phyloP scores from a whole-genome alignment of 768 basidiomycete genomes.

The Ramaria rubella region DNA sequence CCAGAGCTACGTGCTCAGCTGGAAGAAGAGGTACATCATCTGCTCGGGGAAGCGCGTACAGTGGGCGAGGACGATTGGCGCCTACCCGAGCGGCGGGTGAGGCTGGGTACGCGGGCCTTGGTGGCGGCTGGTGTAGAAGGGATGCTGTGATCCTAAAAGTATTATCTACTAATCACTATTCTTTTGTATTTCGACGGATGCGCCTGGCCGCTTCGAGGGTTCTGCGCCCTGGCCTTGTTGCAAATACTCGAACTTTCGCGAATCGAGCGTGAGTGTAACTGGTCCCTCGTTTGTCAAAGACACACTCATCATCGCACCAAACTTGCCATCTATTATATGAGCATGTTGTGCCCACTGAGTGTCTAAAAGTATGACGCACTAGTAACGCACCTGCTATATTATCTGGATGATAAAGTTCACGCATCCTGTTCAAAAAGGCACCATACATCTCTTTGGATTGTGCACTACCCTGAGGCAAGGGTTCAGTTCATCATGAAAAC shows the following conservation, averaged over 20 bases:
- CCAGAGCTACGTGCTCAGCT: slow-evolving; percentile 40
- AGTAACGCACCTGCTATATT: slow-evolving; percentile 68
- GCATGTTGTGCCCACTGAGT: no score
- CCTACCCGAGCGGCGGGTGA: slow-evolving; percentile 50
- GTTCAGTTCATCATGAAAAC: background rate
- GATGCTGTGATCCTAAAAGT: slow-evolving; percentile 44
- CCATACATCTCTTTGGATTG: slow-evolving; percentile 64
- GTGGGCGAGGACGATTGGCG: slow-evolving; percentile 41
- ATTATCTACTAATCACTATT: background rate
- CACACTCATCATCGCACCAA: slow-evolving; percentile 96
- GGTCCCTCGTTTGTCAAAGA: slow-evolving; percentile 87
- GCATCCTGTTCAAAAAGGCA: slow-evolving; percentile 63
- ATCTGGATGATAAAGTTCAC: slow-evolving; percentile 58
- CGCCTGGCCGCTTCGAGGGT: background rate
- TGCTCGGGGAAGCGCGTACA: slow-evolving; percentile 37
- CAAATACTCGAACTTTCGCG: slow-evolving; percentile 69
- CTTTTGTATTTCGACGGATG: background rate
- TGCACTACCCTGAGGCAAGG: slow-evolving; percentile 47
- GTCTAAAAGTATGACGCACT: no score
- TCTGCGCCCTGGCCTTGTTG: background rate
- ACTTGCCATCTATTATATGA: slow-evolving; percentile 67
- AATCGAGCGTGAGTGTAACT: slow-evolving; percentile 79
- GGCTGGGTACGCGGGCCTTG: slow-evolving; percentile 56
- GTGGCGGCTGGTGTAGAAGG: slow-evolving; percentile 54
- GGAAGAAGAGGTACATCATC: slow-evolving; percentile 44